Evolutionary conservation across 371 early-diverging fungal species (phyloP), one percentile per base, ranked within the genome.

Genomic region (Apophysomyces trapeziformis): DNA sequence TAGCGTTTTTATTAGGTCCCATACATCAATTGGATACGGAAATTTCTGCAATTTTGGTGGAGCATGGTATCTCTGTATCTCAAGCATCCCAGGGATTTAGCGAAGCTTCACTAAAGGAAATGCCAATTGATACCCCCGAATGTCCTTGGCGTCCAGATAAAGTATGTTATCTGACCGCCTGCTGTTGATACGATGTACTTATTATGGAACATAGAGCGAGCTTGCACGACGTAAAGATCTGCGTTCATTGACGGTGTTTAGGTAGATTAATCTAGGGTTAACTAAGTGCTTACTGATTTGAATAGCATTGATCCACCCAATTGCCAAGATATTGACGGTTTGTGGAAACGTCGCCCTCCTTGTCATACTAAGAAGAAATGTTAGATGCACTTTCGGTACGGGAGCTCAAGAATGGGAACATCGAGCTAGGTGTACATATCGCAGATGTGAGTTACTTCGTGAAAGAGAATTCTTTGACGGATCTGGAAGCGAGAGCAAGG

Each of bases 391-490:
- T 99, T 35, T 95, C 95, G 41, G 71, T 90, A 64, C 79, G 84
- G 38, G 80, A 88, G 37, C 68, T 86, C 5, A 72, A 72, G 2
- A 68, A 87, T 57, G 87, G 87, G 21, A 73, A 68, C 4, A 74
- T 88, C 26, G 93, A 95, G 66, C 82, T 97, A 16, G 97, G 96
- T 14, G 95, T 96, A 45, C 98, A 99, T 73, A 99, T 99, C 78
- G 99, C 99, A 38, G 99, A 99, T 76, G 99, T 99, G 6, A 88
- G 94, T 35, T 92, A 92, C 65, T 99, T 97, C 85, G 93, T 99
- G 1, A 74, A 78, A 26, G 87, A 89, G 35, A 89, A 87, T 21
- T 87, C 88, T 3, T 80, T 87, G n/a, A 85, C 97, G 18, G 99
- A 99, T 76, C 65, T 85, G 39, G 97, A 96, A 75, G 99, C 99